Evolutionary conservation across 768 basidiomycete genomes (phyloP).

Genomic region (Leccinum truebloodii): DNA sequence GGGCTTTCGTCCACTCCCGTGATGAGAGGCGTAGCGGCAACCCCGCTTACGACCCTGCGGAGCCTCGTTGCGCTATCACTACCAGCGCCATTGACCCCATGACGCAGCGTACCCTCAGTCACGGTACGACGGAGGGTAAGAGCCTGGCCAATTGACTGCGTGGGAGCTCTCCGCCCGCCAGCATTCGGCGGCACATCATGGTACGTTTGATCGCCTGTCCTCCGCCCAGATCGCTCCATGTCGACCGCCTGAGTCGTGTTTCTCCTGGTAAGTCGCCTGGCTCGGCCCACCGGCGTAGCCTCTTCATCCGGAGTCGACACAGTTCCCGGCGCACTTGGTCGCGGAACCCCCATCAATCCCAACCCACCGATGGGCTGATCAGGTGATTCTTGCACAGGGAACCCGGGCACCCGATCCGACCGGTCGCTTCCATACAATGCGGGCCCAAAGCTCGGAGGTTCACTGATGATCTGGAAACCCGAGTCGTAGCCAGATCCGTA

Average conservation of each 20-base stretch:
- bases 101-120: constrained; percentile 16
- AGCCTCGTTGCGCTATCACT: constrained; percentile 5
- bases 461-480: constrained; percentile 26
- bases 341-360: constrained; percentile 32
- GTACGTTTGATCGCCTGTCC: constrained; percentile 15
- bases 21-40: constrained; percentile 14
- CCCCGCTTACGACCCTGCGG: constrained; percentile 11
- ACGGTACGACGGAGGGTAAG: constrained; percentile 23
- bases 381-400: constrained; percentile 34
- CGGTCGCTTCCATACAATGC: constrained; percentile 22
- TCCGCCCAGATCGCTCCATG: constrained; percentile 19
- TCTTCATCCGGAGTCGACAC: constrained; percentile 32
- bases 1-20: constrained; percentile 27
- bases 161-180: constrained; percentile 19
- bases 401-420: constrained; percentile 21
- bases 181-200: constrained; percentile 17
- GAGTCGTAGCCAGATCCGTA: constrained; percentile 38
- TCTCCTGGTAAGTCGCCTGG: constrained; percentile 23
- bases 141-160: constrained; percentile 16
- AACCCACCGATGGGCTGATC: constrained; percentile 25
- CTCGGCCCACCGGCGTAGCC: constrained; percentile 26
- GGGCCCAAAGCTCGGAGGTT: constrained; percentile 15
- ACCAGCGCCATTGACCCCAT: constrained; percentile 9
- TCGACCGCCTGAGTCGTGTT: constrained; percentile 26
- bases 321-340: constrained; percentile 19